Evolutionary conservation across 257 asterid genomes (phyloP).

Genomic region (Primulina eburnea): DNA sequence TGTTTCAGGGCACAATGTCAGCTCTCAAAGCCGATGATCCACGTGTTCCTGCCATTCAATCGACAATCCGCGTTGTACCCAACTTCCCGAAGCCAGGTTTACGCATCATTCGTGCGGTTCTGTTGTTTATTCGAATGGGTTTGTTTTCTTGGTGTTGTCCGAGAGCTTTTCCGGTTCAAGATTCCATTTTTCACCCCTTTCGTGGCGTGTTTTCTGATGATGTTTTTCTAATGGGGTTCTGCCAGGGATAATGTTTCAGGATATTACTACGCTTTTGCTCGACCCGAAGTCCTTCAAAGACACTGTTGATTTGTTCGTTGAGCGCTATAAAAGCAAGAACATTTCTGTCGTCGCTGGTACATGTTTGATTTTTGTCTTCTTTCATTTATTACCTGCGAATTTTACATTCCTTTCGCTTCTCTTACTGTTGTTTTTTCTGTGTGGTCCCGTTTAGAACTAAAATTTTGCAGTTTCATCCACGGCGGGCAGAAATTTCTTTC

Average conservation of each 20-base stretch:
- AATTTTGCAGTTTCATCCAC: slow-evolving; percentile 12
- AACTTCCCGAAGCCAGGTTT: slow-evolving; percentile 72
- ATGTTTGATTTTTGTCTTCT: slow-evolving; percentile 21
- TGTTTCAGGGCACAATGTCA: slow-evolving; percentile 45
- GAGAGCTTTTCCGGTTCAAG: slow-evolving; percentile 2
- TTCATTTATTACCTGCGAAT: slow-evolving; percentile 12
- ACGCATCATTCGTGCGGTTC: background rate
- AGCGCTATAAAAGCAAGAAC: slow-evolving; percentile 58
- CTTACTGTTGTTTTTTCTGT: background rate
- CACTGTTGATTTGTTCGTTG: slow-evolving; percentile 77
- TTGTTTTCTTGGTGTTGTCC: slow-evolving; percentile 1
- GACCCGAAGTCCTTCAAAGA: slow-evolving; percentile 76
- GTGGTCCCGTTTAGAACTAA: slow-evolving; percentile 28
- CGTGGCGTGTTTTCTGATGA: background rate
- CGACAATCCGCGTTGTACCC: slow-evolving; percentile 80
- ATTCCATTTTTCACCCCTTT: background rate
- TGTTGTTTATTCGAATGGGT: background rate
- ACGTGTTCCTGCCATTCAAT: slow-evolving; percentile 67
- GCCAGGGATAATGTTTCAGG: slow-evolving; percentile 89
- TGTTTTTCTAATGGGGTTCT: background rate
- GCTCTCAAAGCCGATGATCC: slow-evolving; percentile 57
- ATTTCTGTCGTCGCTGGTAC: slow-evolving; percentile 89
- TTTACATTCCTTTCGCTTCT: slow-evolving; percentile 2
- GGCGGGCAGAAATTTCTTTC: background rate
- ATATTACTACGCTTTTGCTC: slow-evolving; percentile 70